phyloP scores from a whole-genome alignment of 345 rosid genomes.

The Salix udensis region DNA sequence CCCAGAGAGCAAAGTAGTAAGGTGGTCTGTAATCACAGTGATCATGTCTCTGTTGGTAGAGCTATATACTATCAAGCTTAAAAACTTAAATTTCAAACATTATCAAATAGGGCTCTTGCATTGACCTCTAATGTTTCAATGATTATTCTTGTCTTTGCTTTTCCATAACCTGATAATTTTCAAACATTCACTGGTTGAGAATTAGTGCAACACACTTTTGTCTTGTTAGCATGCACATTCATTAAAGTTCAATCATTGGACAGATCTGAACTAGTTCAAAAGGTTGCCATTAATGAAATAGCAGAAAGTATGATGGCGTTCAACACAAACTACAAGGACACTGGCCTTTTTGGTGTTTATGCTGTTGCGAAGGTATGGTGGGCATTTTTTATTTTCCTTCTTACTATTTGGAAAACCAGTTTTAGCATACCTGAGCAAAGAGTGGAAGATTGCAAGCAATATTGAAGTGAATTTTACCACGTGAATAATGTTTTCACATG shows the following conservation, averaged over 20 bases:
- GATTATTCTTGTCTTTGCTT: background rate
- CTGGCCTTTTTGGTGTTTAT: slow-evolving; percentile 94
- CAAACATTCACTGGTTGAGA: background rate
- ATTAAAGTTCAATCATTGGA: slow-evolving; percentile 12
- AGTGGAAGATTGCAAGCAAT: background rate
- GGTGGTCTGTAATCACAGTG: background rate
- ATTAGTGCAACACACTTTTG: background rate
- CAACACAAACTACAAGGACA: slow-evolving; percentile 98
- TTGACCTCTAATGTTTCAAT: background rate
- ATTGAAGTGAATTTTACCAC: background rate
- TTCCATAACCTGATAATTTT: background rate
- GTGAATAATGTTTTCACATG: background rate
- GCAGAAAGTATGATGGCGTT: slow-evolving; percentile 98
- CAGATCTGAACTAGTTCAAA: slow-evolving; percentile 89
- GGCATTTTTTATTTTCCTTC: background rate
- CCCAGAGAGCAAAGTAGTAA: background rate
- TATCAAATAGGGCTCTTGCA: background rate
- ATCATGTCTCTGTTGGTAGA: background rate
- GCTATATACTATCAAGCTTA: background rate
- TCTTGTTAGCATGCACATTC: background rate
- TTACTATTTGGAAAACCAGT: background rate
- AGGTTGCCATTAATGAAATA: slow-evolving; percentile 76
- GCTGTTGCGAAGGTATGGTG: slow-evolving; percentile 91
- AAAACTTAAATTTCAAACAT: background rate
- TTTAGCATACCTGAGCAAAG: background rate